Evolutionary conservation across 2,329 filamentous ascomycete genomes (phyloP).

Genomic region (Neofusicoccum sp.): DNA sequence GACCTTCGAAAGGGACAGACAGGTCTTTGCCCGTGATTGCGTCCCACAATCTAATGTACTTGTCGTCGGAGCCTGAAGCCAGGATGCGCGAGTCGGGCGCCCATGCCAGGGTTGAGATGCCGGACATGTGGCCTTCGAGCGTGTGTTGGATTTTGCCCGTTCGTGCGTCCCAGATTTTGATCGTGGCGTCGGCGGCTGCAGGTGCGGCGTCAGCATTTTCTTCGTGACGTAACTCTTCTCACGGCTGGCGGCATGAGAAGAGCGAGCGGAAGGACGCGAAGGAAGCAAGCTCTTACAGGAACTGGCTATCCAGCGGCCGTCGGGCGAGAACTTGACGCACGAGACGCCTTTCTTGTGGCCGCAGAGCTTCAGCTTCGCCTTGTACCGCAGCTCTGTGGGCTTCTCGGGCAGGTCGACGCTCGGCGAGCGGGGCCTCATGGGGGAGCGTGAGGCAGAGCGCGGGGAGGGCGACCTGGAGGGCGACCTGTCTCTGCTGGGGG

Average conservation of each 20-base stretch:
- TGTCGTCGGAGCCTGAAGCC: constrained; percentile 92
- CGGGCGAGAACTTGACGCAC: constrained; percentile 85
- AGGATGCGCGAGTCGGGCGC: constrained; percentile 82
- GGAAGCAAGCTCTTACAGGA: constrained; percentile 54
- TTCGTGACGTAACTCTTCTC: background rate
- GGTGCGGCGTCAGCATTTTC: constrained; percentile 6
- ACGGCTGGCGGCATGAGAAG: background rate
- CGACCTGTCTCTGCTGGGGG: background rate
- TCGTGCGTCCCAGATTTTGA: constrained; percentile 84
- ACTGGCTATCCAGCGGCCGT: constrained; percentile 85
- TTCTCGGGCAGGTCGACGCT: constrained; percentile 27
- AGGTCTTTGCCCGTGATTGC: constrained; percentile 55
- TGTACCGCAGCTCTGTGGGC: constrained; percentile 64
- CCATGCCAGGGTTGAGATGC: constrained; percentile 92
- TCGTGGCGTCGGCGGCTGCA: constrained; percentile 74
- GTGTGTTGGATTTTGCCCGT: constrained; percentile 82
- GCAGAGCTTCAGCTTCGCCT: constrained; percentile 65
- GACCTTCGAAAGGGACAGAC: constrained; percentile 68
- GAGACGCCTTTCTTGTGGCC: constrained; percentile 80
- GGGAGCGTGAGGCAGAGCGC: constrained; percentile 22
- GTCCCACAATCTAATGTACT: constrained; percentile 92
- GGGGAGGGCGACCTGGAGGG: constrained; percentile 3
- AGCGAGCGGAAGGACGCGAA: background rate
- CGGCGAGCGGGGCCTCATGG: constrained; percentile 22
- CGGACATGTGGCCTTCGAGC: constrained; percentile 88